Percentiles rank a stretch among this genome's conserved stretches.
Conservation (phyloP, 2,329 filamentous ascomycete genomes). For the Capronia epimyces region DNA sequence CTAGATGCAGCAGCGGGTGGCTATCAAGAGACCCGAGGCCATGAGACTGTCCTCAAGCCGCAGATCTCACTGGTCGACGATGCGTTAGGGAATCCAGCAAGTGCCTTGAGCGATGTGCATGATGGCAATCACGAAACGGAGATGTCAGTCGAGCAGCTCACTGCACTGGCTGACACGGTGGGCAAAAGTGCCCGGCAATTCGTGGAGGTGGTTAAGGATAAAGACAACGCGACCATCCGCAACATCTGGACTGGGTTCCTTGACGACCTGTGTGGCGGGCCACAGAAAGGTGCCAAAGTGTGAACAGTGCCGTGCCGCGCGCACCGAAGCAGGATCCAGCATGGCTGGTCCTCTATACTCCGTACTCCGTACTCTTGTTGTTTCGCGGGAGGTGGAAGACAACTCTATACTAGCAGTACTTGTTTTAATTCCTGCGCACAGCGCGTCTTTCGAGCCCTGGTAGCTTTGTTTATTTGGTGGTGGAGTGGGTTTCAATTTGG, state of each 20-base stretch:
- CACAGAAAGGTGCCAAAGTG: conserved; percentile 30
- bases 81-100: conserved; percentile 38
- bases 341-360: not conserved
- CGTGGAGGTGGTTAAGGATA: conserved; percentile 36
- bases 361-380: not conserved
- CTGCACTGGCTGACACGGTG: conserved; percentile 49
- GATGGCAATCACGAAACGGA: conserved; percentile 51
- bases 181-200: conserved; percentile 37
- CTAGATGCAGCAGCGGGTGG: conserved; percentile 29
- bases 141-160: conserved; percentile 48
- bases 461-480: not conserved
- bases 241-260: conserved; percentile 46
- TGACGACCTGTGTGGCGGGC: conserved; percentile 46
- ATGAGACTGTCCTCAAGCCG: conserved; percentile 48
- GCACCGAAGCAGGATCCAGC: not conserved
- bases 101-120: conserved; percentile 54
- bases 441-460: conserved; percentile 12
- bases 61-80: conserved; percentile 47
- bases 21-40: conserved; percentile 26
- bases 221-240: conserved; percentile 38
- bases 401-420: conserved; percentile 1
- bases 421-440: conserved; percentile 13
- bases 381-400: not conserved
- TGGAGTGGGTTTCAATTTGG: not conserved
- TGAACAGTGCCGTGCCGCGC: conserved; percentile 4